A percentile compares a stretch with the other conserved stretches of the same genome.
Evolutionary conservation across 2,329 filamentous ascomycete genomes (phyloP).

Genomic region (Ambrosiella beaveri): DNA sequence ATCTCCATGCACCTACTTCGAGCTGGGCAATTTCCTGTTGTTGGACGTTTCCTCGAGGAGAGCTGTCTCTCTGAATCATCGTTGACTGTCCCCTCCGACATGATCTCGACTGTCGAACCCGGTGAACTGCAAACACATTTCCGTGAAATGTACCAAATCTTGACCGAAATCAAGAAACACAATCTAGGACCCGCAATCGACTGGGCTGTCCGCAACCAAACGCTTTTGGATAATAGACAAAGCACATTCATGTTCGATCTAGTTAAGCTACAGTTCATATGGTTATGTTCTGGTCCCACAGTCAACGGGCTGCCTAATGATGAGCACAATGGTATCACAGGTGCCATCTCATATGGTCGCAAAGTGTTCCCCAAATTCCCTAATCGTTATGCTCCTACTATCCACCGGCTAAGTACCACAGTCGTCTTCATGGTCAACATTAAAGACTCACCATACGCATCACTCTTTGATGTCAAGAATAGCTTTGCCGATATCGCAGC

Average conservation of each 20-base stretch:
- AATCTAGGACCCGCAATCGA: conserved; percentile 71
- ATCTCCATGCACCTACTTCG: conserved; percentile 93
- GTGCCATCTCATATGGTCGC: conserved; percentile 61
- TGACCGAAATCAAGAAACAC: conserved; percentile 30
- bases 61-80: conserved; percentile 16
- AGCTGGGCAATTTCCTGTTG: conserved; percentile 83
- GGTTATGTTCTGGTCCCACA: conserved; percentile 54
- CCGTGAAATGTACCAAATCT: conserved; percentile 74
- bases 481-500: conserved; percentile 69
- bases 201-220: conserved; percentile 62
- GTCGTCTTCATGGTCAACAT: conserved; percentile 68
- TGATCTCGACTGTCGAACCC: conserved; percentile 21
- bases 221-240: conserved; percentile 57
- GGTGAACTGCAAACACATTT: conserved; percentile 60
- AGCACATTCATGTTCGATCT: conserved; percentile 94
- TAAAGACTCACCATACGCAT: conserved; percentile 56
- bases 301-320: conserved; percentile 39
- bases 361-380: conserved; percentile 59
- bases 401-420: conserved; percentile 64
- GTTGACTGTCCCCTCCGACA: conserved; percentile 11
- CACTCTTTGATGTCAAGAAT: conserved; percentile 55
- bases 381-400: conserved; percentile 56
- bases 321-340: conserved; percentile 35
- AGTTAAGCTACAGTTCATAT: conserved; percentile 74
- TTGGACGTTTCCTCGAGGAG: conserved; percentile 69